Evolutionary conservation across 345 rosid species (phyloP).

Genomic region (Eucalyptus lansdowneana): DNA sequence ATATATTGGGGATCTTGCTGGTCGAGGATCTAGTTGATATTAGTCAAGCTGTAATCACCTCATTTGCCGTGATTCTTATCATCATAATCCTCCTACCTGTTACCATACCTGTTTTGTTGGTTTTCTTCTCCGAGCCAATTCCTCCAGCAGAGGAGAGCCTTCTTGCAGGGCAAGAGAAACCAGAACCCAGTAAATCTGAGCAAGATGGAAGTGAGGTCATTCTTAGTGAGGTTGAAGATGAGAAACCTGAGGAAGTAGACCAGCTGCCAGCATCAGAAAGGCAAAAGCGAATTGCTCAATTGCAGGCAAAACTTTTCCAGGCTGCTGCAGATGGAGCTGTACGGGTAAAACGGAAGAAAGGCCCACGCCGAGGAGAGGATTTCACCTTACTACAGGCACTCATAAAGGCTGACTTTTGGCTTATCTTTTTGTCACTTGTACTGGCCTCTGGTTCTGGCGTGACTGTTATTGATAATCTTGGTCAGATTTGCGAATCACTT

Average conservation of each 20-base stretch:
- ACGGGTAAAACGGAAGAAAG: constrained; percentile 42
- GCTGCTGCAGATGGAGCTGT: constrained; percentile 61
- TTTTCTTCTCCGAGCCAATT: constrained; percentile 5
- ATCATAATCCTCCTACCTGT: constrained; percentile 40
- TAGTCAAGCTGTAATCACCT: constrained; percentile 19
- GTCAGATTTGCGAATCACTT: constrained; percentile 62
- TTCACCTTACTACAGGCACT: constrained; percentile 67
- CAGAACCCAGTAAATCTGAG: constrained; percentile 7
- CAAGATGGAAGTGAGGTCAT: constrained; percentile 24
- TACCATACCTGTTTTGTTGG: constrained; percentile 38
- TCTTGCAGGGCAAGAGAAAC: constrained; percentile 11
- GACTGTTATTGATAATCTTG: constrained; percentile 75
- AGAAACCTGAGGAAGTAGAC: constrained; percentile 30
- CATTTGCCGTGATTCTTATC: constrained; percentile 33
- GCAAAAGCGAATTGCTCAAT: constrained; percentile 31
- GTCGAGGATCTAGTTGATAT: constrained; percentile 47
- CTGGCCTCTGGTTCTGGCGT: constrained; percentile 79
- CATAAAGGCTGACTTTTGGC: constrained; percentile 67
- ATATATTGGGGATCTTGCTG: constrained; percentile 53
- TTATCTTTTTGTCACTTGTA: constrained; percentile 51
- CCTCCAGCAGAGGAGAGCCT: constrained; percentile 11
- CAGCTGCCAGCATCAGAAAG: constrained; percentile 39
- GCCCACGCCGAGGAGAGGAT: constrained; percentile 69
- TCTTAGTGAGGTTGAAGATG: constrained; percentile 68
- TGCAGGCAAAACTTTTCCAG: constrained; percentile 44